Conservation (phyloP, 495 filamentous ascomycete genomes). For the Penicillium robsamsonii region DNA sequence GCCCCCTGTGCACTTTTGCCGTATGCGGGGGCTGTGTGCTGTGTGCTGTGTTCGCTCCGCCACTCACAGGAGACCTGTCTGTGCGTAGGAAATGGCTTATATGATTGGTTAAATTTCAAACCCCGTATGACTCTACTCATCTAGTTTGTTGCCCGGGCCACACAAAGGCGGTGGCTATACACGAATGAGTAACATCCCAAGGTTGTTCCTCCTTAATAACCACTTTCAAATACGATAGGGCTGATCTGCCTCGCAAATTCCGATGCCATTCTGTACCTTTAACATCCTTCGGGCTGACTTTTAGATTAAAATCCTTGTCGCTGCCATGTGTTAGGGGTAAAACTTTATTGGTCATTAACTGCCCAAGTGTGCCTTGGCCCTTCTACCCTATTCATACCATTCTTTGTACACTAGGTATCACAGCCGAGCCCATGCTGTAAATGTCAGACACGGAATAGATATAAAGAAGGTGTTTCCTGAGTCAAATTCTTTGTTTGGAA, state of each 20-base stretch:
- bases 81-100: background rate
- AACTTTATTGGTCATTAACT: background rate
- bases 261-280: background rate
- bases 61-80: background rate
- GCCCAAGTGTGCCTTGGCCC: conserved; percentile 5
- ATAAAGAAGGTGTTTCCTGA: background rate
- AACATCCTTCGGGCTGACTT: background rate
- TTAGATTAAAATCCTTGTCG: background rate
- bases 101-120: background rate
- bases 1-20: background rate
- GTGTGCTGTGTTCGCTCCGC: conserved; percentile 1
- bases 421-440: background rate
- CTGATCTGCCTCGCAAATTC: background rate
- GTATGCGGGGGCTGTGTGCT: background rate
- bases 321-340: background rate
- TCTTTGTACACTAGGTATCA: conserved; percentile 3
- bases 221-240: background rate
- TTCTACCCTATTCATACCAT: background rate
- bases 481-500: background rate
- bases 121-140: background rate
- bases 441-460: background rate
- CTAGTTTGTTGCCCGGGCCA: background rate
- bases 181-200: background rate
- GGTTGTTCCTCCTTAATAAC: background rate
- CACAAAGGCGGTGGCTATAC: background rate